Conservation (phyloP, 129 eudicot species). For the Escallonia rubra region DNA sequence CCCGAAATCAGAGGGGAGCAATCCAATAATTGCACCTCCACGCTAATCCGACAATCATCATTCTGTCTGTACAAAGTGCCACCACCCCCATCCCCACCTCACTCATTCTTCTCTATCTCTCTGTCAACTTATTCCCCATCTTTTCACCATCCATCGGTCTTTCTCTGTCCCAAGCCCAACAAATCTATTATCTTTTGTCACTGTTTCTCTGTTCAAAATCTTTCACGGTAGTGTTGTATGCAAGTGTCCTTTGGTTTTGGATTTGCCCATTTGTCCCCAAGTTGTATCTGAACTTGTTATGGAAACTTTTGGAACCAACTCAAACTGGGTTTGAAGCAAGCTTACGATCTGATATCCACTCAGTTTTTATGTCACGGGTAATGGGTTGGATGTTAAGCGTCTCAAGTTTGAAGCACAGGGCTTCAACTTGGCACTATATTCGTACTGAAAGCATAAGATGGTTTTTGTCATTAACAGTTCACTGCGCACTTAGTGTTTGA, state of each 20-base stretch:
- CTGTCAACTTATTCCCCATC: not conserved
- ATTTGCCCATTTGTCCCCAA: not conserved
- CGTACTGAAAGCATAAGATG: too few species aligned
- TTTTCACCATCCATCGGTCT: not conserved
- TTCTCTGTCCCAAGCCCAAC: not conserved
- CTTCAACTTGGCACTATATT: too few species aligned
- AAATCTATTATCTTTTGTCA: not conserved
- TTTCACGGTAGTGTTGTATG: too few species aligned
- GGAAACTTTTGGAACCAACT: too few species aligned
- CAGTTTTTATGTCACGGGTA: too few species aligned
- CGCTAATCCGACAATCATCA: constrained; percentile 38
- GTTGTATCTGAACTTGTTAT: too few species aligned
- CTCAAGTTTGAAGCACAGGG: too few species aligned
- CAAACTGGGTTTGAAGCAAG: too few species aligned
- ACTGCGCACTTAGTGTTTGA: too few species aligned
- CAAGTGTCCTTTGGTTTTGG: not conserved
- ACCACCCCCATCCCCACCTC: not conserved
- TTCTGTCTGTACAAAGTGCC: constrained; percentile 11
- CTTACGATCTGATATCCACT: too few species aligned
- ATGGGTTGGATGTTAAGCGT: too few species aligned
- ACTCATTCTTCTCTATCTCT: not conserved
- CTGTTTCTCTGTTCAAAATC: not conserved
- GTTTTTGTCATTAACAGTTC: too few species aligned
- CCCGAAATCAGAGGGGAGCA: constrained; percentile 10
- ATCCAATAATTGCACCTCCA: constrained; percentile 39